Evolutionary conservation across 345 rosid genomes (phyloP).

Genomic region (Abelmoschus esculentus): DNA sequence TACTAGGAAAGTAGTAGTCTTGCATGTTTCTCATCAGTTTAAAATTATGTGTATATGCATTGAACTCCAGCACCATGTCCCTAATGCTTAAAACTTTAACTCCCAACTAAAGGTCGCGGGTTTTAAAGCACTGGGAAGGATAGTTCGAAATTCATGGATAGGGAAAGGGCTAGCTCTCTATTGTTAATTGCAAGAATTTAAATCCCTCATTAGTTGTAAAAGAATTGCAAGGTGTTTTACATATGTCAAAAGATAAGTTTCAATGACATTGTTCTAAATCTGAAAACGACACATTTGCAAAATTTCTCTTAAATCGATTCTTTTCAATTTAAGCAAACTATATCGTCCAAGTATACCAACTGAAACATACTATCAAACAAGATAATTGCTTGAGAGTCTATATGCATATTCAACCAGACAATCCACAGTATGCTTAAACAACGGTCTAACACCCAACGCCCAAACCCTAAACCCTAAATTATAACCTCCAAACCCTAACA

Average conservation of each 20-base stretch:
- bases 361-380: neutral
- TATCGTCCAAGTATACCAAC: neutral
- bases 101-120: neutral
- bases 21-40: neutral
- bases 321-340: too few relatives aligned
- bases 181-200: neutral
- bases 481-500: too few relatives aligned
- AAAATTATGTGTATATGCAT: neutral
- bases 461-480: too few relatives aligned
- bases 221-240: neutral
- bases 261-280: neutral
- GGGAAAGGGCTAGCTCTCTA: neutral
- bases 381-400: neutral
- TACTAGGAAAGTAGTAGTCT: neutral
- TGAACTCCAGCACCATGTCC: neutral
- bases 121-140: neutral
- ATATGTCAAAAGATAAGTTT: neutral
- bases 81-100: neutral
- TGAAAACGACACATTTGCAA: neutral
- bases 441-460: neutral
- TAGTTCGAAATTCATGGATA: neutral
- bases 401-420: neutral
- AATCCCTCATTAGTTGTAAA: neutral
- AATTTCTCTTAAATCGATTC: neutral
- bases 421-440: too few relatives aligned